These are phyloP conservation scores for Kwoniella shandongensis DNA, from an alignment of 768 basidiomycete species.

Conservation along the genomic window DNA sequence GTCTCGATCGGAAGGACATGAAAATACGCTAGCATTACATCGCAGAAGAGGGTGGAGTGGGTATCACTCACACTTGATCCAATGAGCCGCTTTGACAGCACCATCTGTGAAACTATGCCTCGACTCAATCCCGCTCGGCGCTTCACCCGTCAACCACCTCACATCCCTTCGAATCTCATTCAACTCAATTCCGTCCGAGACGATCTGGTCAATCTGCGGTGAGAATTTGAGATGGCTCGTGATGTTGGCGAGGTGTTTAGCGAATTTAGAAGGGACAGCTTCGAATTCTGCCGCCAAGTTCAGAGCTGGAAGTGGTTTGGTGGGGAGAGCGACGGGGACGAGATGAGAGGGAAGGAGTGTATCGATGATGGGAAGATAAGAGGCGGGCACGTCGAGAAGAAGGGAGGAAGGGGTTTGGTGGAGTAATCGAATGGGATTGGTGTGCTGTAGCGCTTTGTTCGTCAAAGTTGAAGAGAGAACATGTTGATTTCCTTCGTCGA, in stretches of 20 bases:
- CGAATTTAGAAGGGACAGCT: conserved; percentile 63
- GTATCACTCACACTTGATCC: conserved; percentile 65
- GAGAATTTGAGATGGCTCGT: conserved; percentile 66
- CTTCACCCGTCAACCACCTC: conserved; percentile 80
- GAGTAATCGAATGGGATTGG: conserved; percentile 21
- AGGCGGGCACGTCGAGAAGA: conserved; percentile 42
- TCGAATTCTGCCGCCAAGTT: conserved; percentile 34
- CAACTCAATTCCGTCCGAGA: conserved; percentile 66
- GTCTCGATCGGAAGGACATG: not conserved
- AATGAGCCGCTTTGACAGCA: conserved; percentile 65
- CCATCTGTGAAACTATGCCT: conserved; percentile 80
- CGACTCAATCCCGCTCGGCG: conserved; percentile 67
- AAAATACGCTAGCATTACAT: not conserved
- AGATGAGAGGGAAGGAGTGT: conserved; percentile 69
- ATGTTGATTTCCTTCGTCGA: not conserved
- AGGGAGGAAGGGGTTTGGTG: conserved; percentile 36
- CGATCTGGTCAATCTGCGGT: conserved; percentile 66
- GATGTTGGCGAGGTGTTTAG: conserved; percentile 62
- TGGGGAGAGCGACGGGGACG: conserved; percentile 67
- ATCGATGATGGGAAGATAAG: conserved; percentile 57
- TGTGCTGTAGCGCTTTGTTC: too few species aligned
- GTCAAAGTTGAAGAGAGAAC: conserved; percentile 5
- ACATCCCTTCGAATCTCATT: conserved; percentile 69
- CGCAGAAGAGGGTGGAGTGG: too few species aligned
- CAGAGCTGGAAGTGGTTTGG: conserved; percentile 52